Base-by-base conservation (phyloP, 805 yeast genomes). In the Starmerella scarabaei region DNA sequence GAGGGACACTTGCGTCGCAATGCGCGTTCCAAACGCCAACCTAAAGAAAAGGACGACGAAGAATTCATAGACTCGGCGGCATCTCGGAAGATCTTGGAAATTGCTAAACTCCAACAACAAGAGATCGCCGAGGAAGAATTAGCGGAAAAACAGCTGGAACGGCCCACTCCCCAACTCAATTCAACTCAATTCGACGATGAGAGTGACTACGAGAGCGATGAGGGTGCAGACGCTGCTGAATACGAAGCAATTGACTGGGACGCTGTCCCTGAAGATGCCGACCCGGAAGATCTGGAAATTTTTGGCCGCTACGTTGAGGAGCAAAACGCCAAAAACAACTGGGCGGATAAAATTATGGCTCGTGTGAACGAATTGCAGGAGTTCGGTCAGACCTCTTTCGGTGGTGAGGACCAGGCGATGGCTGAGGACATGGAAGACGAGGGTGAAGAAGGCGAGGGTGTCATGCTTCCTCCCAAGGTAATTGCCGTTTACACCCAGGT, bases 301-400 rank as follows among this genome's bases (percentile, higher is more conserved):
- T 85, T 86, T 60, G 85, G 85, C 48, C 71, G 75, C 42, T 86
- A 81, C 51, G 46, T 65, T 27, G 62, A 56, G 21, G 55, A 54
- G 31, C 55, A 53, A 26, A 47, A 49, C 26, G 54, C 42, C 4
- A 44, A 42, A 29, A 51, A 52, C 14, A 55, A 55, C 26, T 66
- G 91, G 52, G 96, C 95, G 20, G 98, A 91, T 60, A 84, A 85
- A 55, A 85, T 91, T 51, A 71, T 88, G 80, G 94, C 85, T 24
- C 80, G 85, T 47, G 75, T 88, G 41, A 36, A 41, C 17, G 42
- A 47, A 21, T 41, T 47, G 12, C 31, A 47, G 36, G 14, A 29
- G 8, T 17, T 14, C 35, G 44, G 50, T 14, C 17, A 28, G 3
- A 75, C 77, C 52, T 91, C 81, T 59, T 23, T 48, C 21, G 48